A percentile compares a stretch with the other conserved stretches of the same genome.
Conservation (phyloP, 768 basidiomycete species). For the Macrocybe gigantea region DNA sequence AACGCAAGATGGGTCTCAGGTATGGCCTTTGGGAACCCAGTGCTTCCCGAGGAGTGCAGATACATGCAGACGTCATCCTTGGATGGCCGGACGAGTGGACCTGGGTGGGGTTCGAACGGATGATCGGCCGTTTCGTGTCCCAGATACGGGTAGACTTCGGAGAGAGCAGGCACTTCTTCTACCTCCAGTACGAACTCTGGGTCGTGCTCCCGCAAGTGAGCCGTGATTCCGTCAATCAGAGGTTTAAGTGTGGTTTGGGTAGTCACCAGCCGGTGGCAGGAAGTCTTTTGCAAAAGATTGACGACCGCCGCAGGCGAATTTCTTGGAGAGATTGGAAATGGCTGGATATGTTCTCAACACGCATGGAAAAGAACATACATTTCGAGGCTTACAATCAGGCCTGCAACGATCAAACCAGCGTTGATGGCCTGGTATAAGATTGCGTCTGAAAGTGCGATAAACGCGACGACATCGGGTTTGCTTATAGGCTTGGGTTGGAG, state of each 20-base stretch:
- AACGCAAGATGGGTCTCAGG: constrained; percentile 16
- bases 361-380: background rate
- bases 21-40: constrained; percentile 31
- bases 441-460: constrained; percentile 27
- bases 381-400: constrained; percentile 21
- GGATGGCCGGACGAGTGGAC: constrained; percentile 4
- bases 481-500: constrained; percentile 27
- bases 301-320: constrained; percentile 27
- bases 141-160: constrained; percentile 10
- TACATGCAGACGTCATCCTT: constrained; percentile 16
- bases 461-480: constrained; percentile 27
- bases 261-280: constrained; percentile 23
- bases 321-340: constrained; percentile 31
- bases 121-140: constrained; percentile 9
- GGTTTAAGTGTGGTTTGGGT: constrained; percentile 16
- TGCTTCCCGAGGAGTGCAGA: constrained; percentile 35
- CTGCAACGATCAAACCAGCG: constrained; percentile 30
- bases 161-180: constrained; percentile 11
- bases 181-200: constrained; percentile 9
- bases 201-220: constrained; percentile 1
- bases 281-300: constrained; percentile 22
- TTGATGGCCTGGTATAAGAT: constrained; percentile 37
- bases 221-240: constrained; percentile 15
- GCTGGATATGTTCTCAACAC: constrained; percentile 11
- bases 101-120: constrained; percentile 21